A percentile compares a stretch with the other conserved stretches of the same genome.
These are phyloP conservation scores for Cyclotella atomus DNA, from an alignment of 108 stramenopile species.

Conservation along the genomic window DNA sequence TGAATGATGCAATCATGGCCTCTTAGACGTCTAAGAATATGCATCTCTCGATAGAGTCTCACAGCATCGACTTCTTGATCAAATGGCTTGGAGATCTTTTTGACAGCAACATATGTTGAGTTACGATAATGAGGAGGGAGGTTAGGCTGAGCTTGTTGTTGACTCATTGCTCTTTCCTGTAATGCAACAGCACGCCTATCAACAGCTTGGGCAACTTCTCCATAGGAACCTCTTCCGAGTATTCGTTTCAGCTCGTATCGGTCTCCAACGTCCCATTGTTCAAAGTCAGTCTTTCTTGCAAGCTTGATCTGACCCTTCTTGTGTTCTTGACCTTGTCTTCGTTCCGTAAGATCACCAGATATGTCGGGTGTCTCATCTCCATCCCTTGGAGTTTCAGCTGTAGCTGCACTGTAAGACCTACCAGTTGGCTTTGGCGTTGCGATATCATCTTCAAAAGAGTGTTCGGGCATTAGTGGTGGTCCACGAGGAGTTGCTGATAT, in stretches of 20 bases:
- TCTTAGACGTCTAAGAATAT: conserved; percentile 88
- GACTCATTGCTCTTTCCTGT: conserved; percentile 6
- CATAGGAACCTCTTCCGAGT: conserved; percentile 95
- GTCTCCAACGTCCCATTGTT: conserved; percentile 91
- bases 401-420: conserved; percentile 4
- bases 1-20: conserved; percentile 92
- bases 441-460: conserved; percentile 17
- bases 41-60: conserved; percentile 92
- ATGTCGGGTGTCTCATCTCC: conserved; percentile 21
- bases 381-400: conserved; percentile 28
- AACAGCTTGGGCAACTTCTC: conserved; percentile 95
- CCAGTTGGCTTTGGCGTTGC: conserved; percentile 16
- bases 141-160: conserved; percentile 6
- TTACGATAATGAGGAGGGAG: conserved; percentile 24
- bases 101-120: conserved; percentile 89
- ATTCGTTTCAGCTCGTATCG: conserved; percentile 86
- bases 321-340: conserved; percentile 22
- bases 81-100: conserved; percentile 92
- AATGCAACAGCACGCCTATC: conserved; percentile 57
- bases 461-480: conserved; percentile 18
- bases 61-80: conserved; percentile 93
- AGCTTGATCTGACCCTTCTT: conserved; percentile 15
- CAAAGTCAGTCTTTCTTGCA: conserved; percentile 58
- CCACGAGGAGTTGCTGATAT: background rate
- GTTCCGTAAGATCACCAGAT: conserved; percentile 28